phyloP scores from a whole-genome alignment of 2,329 filamentous ascomycete genomes.

The Sporothrix variecibatus region DNA sequence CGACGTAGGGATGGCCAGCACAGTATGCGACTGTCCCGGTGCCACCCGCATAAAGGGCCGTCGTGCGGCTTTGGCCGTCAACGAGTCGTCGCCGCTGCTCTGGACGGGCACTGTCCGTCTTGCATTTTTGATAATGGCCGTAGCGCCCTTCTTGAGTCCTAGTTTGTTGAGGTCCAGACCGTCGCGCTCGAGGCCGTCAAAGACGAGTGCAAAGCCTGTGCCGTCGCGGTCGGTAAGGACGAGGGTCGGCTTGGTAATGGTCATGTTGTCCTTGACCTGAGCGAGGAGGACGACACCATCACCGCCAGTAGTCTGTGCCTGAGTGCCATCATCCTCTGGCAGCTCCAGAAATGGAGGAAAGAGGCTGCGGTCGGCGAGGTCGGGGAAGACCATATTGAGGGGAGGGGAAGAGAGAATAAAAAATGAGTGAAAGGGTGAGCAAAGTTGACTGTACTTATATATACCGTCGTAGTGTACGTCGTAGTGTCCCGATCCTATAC shows the following conservation, averaged over 20 bases:
- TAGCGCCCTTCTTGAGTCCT: slow-evolving; percentile 44
- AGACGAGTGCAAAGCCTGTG: slow-evolving; percentile 49
- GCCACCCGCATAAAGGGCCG: slow-evolving; percentile 44
- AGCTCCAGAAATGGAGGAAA: slow-evolving; percentile 42
- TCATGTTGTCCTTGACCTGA: slow-evolving; percentile 50
- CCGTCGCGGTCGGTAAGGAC: slow-evolving; percentile 46
- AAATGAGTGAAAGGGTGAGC: background rate
- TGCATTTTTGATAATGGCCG: slow-evolving; percentile 43
- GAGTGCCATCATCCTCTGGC: slow-evolving; percentile 31
- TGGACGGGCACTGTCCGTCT: slow-evolving; percentile 37
- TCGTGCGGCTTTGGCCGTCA: slow-evolving; percentile 38
- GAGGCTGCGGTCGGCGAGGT: slow-evolving; percentile 37
- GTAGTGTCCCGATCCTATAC: background rate
- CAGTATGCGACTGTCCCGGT: slow-evolving; percentile 37
- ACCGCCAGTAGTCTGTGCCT: background rate
- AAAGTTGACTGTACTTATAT: background rate
- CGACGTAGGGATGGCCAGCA: slow-evolving; percentile 40
- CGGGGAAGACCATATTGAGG: slow-evolving; percentile 33
- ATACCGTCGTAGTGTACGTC: background rate
- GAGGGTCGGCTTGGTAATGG: slow-evolving; percentile 53
- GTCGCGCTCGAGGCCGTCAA: slow-evolving; percentile 44
- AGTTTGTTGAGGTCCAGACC: slow-evolving; percentile 38
- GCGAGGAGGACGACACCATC: slow-evolving; percentile 42
- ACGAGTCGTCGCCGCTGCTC: background rate
- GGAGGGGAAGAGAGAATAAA: background rate